Evolutionary conservation across 352 stramenopile genomes (phyloP), one percentile per base, ranked within the genome.

Genomic region (Pythium pyrilobum): DNA sequence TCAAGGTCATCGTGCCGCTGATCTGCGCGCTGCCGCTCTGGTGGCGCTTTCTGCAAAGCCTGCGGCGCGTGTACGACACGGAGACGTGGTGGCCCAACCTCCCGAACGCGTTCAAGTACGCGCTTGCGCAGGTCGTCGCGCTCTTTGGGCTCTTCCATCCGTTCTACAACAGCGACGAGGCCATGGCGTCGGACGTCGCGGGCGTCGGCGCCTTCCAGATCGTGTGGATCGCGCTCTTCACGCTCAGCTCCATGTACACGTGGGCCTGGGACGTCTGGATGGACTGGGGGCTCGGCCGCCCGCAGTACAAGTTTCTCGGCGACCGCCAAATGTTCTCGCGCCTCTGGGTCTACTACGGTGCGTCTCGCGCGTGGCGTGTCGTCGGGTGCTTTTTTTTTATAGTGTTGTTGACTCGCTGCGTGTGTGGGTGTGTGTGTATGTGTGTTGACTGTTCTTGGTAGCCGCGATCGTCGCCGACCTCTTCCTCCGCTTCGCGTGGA

Each of bases 41-140:
- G 87, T 96, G 97, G 69, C 87, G 96, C 25, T 98, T 99, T 67
- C 89, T 98, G 44, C 96, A 99, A 79, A 98, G 92, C 66, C 67
- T 99, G 16, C 84, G 96, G 27, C 81, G 94, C 50, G 97, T 97
- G 53, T 81, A 96, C 43, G 95, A 99, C 73, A 98, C 93, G 23
- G 81, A 95, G 51, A 90, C 95, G 49, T 95, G 96, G 71, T 97
- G 94, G 70, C 96, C 96, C 3, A 95, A 98, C 60, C 72, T 99
- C 13, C 85, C 92, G 2, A 99, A 99, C 64, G 91, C 89, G 21
- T 86, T 92, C 63, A 99, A 99, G 69, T 99, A 98, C 68, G 82
- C 80, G 9, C 67, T 96, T 0, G 80, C 84, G 5, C 80, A 95
- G 44, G 77, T 93, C 23, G 80, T 96, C 4, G 71, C 84, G 36